phyloP scores from a whole-genome alignment of 495 filamentous ascomycete genomes.

The Pyrenula massariospora region DNA sequence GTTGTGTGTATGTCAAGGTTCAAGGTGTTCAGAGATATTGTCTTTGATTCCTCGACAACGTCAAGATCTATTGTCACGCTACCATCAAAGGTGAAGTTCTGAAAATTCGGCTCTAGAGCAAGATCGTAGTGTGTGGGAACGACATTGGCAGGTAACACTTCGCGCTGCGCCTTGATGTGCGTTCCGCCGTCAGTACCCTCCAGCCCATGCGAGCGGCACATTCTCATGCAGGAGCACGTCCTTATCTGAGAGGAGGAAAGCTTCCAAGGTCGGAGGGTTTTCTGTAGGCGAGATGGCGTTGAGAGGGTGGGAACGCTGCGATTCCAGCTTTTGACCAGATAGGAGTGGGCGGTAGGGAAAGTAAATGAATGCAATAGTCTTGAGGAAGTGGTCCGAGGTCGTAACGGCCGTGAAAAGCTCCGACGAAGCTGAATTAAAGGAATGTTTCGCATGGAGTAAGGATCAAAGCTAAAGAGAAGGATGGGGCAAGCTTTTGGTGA shows the following conservation, averaged over 20 bases:
- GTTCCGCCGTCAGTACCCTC: conserved; percentile 30
- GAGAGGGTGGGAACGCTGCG: neutral
- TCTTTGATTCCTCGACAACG: conserved; percentile 72
- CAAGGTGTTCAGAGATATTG: conserved; percentile 76
- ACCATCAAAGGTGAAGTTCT: conserved; percentile 51
- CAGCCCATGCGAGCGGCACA: conserved; percentile 31
- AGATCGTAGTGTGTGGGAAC: conserved; percentile 56
- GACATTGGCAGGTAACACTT: conserved; percentile 57
- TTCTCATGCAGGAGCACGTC: conserved; percentile 36
- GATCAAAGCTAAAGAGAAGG: neutral
- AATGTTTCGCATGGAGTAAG: neutral
- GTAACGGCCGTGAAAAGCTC: neutral
- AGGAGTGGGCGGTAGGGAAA: too few species aligned
- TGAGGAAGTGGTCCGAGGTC: neutral
- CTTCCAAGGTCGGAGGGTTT: neutral
- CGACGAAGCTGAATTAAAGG: neutral
- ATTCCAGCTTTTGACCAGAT: neutral
- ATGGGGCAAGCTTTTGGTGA: neutral
- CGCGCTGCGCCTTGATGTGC: conserved; percentile 42
- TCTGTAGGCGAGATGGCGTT: neutral
- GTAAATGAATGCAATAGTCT: too few species aligned
- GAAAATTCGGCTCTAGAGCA: conserved; percentile 55
- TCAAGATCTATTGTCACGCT: conserved; percentile 62
- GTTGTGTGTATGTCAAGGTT: conserved; percentile 77
- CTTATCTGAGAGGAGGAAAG: neutral